These are phyloP conservation scores for Neonectria faginata DNA, from an alignment of 2,329 filamentous ascomycete genomes.

Conservation along the genomic window DNA sequence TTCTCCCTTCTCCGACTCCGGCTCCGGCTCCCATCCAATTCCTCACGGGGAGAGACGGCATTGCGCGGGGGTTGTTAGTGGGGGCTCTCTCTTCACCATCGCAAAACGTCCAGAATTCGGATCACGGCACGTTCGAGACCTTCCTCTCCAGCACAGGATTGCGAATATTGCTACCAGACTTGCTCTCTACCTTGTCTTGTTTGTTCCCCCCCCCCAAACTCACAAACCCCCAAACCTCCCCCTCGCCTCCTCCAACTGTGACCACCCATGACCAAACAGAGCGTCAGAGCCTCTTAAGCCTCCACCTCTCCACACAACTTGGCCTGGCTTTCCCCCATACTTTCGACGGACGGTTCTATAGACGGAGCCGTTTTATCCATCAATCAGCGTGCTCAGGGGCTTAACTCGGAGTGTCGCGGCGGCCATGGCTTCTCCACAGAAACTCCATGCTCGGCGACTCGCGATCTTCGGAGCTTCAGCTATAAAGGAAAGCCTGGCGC, in stretches of 20 bases:
- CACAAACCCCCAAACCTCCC: slow-evolving; percentile 23
- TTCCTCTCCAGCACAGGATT: background rate
- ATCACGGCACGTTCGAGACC: slow-evolving; percentile 4
- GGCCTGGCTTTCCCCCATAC: slow-evolving; percentile 25
- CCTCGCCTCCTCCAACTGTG: background rate
- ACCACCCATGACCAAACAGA: slow-evolving; percentile 8
- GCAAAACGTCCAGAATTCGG: background rate
- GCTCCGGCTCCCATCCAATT: background rate
- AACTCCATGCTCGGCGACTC: slow-evolving; percentile 15
- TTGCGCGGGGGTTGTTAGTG: slow-evolving; percentile 18
- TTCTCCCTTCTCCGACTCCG: slow-evolving; percentile 2
- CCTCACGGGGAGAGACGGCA: slow-evolving; percentile 23
- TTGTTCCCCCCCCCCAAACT: slow-evolving; percentile 9
- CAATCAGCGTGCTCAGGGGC: slow-evolving; percentile 34
- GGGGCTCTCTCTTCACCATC: slow-evolving; percentile 3
- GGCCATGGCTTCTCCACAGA: slow-evolving; percentile 39
- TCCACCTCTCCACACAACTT: slow-evolving; percentile 5
- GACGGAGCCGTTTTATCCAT: slow-evolving; percentile 40
- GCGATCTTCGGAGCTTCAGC: slow-evolving; percentile 22
- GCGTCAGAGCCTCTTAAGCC: slow-evolving; percentile 5
- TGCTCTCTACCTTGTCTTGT: background rate
- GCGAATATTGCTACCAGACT: no score
- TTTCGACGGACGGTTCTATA: slow-evolving; percentile 23
- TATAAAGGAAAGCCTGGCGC: slow-evolving; percentile 40
- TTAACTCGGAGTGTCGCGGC: slow-evolving; percentile 29